These are phyloP conservation scores for Metschnikowia continentalis DNA, from an alignment of 805 yeast genomes.

Conservation along the genomic window DNA sequence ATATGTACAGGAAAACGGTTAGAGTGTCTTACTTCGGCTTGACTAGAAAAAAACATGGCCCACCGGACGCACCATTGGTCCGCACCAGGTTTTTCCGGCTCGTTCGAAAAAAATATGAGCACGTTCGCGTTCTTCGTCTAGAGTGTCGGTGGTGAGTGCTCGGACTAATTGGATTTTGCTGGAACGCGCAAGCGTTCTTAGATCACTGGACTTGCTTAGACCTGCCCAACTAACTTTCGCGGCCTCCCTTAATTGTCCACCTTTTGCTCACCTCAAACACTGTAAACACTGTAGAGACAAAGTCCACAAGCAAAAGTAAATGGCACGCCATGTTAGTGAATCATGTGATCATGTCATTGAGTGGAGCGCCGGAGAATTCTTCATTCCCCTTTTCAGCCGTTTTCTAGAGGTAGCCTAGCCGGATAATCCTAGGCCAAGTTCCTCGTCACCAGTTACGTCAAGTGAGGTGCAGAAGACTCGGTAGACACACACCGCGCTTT, in stretches of 20 bases:
- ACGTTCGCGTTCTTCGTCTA: background rate
- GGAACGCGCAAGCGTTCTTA: background rate
- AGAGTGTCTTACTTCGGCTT: background rate
- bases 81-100: background rate
- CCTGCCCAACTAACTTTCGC: background rate
- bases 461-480: constrained; percentile 14
- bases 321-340: too few relatives aligned
- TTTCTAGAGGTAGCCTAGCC: background rate
- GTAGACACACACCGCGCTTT: constrained; percentile 15
- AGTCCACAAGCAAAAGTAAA: too few relatives aligned
- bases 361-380: too few relatives aligned
- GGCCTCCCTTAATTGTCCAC: background rate
- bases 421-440: background rate
- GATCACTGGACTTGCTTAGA: background rate
- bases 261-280: background rate
- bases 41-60: background rate
- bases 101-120: background rate
- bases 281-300: background rate
- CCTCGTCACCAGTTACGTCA: constrained; percentile 13
- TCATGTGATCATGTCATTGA: too few relatives aligned
- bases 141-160: background rate
- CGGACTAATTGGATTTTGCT: background rate
- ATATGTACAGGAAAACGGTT: background rate
- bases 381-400: background rate
- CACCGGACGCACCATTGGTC: background rate